Evolutionary conservation across 2,329 filamentous ascomycete genomes (phyloP), one percentile per base, ranked within the genome.

Genomic region (Berkeleyomyces rouxiae): DNA sequence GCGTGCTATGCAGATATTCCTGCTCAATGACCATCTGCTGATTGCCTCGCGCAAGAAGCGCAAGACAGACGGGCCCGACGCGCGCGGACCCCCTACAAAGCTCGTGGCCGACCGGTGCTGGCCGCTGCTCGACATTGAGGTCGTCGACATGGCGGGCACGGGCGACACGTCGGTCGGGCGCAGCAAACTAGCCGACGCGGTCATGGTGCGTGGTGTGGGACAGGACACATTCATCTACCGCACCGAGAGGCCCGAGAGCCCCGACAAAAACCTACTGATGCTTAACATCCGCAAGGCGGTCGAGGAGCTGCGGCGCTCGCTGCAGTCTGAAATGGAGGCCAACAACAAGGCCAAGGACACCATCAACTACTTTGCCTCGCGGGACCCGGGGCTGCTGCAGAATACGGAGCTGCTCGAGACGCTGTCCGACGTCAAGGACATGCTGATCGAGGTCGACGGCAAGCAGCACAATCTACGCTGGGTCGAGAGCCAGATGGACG

Each of bases 381-480:
- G 88, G 66, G 88, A 93, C 66, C 84, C 87, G 0, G 84, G 85
- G 0, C 77, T 91, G 33, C 77, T 91, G 49, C 86, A 89, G 69
- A 90, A 91, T 72, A 84, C 87, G 0, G 88, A 92, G 64, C 76
- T 93, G 2, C 79, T 95, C 11, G 89, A 93, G 70, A 86, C 83
- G 6, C 74, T 90, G 7, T 90, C 89, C 1, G 83, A 85, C 66
- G 84, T 87, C 68, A 90, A 90, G 70, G 88, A 95, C 71, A 87
- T 96, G 75, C 82, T 96, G 62, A 91, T 99, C 67, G 93, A 99
- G 69, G 89, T 96, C 11, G 93, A 97, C 69, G 93, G 93, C 58
- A 95, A 95, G 69, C 91, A 96, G 72, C 90, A 97, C 71, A 96
- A 93, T 71, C 80, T 99, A 57, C 87, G 92, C 61, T 96, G 90